Base-by-base conservation (phyloP, 2,329 filamentous ascomycete species). In the Alternaria triticimaculans region DNA sequence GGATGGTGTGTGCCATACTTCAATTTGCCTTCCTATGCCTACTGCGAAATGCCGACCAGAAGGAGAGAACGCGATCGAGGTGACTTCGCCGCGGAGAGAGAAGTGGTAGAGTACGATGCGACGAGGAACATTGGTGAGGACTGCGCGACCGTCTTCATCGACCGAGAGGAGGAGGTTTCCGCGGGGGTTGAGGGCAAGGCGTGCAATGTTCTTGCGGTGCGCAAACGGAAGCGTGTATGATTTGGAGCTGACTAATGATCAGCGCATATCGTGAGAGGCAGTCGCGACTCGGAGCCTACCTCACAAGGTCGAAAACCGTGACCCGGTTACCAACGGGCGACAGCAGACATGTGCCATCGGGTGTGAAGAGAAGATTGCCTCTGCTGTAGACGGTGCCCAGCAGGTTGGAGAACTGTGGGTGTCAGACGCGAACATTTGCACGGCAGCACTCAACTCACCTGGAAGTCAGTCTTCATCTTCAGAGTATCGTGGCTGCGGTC, bases 381-480 rank as follows among this genome's bases (percentile, higher is more conserved):
- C 94, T 93, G 84, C 94, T 93, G 86, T 98, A 99, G 79, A 99
- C 96, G 72, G 96, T 99, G 79, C 96, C 96, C 77, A 99, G 88
- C 80, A 99, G 88, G 83, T 98, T 99, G 80, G 95, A 97, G 84
- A 99, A 99, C 94, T 97, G 76, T n/a, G n/a, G 14, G 9, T 9
- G 64, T 82, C 61, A 83, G 72, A 45, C 18, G 20, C n/a, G 9
- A n/a, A 62, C 49, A 7, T 12, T 7, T 4, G 2, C n/a, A 25
- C 20, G 43, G 9, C n/a, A 21, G 62, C 18, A 53, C 44, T 48
- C 58, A 4, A 30, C 81, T 67, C 83, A 96, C 95, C 89, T 96
- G 96, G 82, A 98, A 99, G 83, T 98, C 95, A 72, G 94, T 98
- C 92, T 98, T 99, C 96, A 99, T 99, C 65, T 68, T 86, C 65